Evolutionary conservation across 345 rosid genomes (phyloP).

Genomic region (Microthlaspi erraticum): DNA sequence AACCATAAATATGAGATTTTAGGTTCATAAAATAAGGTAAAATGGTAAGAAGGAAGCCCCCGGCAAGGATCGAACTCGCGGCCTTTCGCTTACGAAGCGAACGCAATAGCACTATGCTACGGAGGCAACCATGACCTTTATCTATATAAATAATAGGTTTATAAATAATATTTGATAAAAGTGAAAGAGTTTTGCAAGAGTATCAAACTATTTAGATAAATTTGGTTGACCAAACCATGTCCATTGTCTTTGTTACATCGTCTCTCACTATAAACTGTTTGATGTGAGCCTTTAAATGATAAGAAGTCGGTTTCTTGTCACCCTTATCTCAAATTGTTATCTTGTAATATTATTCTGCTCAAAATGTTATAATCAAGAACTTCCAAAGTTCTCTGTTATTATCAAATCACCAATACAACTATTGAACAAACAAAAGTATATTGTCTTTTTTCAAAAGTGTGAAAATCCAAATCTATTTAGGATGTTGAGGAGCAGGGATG

Average conservation of each 20-base stretch:
- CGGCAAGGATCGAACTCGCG: slow-evolving; percentile 99
- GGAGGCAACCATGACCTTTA: slow-evolving; percentile 47
- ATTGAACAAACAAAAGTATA: not conserved
- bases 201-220: no score
- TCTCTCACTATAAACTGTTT: slow-evolving; percentile 30
- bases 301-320: slow-evolving; percentile 45
- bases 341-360: slow-evolving; percentile 39
- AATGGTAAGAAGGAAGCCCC: slow-evolving; percentile 42
- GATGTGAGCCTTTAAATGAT: slow-evolving; percentile 39
- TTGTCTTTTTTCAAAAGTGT: not conserved
- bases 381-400: slow-evolving; percentile 15
- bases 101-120: slow-evolving; percentile 99
- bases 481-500: slow-evolving; percentile 55
- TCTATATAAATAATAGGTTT: no score
- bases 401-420: not conserved
- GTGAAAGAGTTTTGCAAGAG: not conserved
- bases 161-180: no score
- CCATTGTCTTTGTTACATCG: slow-evolving; percentile 13
- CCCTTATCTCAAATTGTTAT: slow-evolving; percentile 28
- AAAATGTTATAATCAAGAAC: slow-evolving; percentile 23
- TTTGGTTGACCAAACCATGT: no score
- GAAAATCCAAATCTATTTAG: slow-evolving; percentile 23
- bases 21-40: no score
- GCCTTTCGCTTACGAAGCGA: slow-evolving; percentile 99
- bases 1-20: no score